These are phyloP conservation scores for Boletus rex-veris DNA, from an alignment of 768 basidiomycete species.

Conservation along the genomic window DNA sequence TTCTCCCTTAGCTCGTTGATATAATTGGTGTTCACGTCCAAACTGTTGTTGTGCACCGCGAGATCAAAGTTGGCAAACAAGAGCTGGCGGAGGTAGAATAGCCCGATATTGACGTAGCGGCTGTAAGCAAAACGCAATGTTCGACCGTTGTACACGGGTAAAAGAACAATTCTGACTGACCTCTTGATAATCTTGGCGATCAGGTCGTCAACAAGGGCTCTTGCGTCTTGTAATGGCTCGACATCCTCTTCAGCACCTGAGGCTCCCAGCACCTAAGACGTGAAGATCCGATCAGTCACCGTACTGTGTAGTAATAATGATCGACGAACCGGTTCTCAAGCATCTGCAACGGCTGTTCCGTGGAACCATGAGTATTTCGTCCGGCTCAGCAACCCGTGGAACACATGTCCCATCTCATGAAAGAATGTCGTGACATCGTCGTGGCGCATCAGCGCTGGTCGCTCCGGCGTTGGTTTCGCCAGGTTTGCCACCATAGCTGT, in stretches of 20 bases:
- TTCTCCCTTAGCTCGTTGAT: slow-evolving; percentile 64
- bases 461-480: no score
- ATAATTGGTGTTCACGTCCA: slow-evolving; percentile 59
- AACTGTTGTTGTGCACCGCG: slow-evolving; percentile 29
- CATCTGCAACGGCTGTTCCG: slow-evolving; percentile 72
- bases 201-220: slow-evolving; percentile 4
- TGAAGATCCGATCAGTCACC: background rate
- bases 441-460: no score
- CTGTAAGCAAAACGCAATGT: slow-evolving; percentile 25
- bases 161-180: slow-evolving; percentile 29
- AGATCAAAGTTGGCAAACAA: slow-evolving; percentile 38
- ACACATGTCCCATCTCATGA: no score
- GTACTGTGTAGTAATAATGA: no score
- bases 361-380: no score
- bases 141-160: background rate
- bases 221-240: no score
- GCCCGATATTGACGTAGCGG: slow-evolving; percentile 59
- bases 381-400: no score
- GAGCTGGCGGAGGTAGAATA: no score
- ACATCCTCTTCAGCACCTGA: no score
- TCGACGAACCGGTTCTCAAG: slow-evolving; percentile 74
- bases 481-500: no score
- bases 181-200: slow-evolving; percentile 81
- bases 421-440: no score
- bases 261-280: no score